Evolutionary conservation across 1,284 basidiomycete species (phyloP).

Genomic region (Leccinum pachyderme): DNA sequence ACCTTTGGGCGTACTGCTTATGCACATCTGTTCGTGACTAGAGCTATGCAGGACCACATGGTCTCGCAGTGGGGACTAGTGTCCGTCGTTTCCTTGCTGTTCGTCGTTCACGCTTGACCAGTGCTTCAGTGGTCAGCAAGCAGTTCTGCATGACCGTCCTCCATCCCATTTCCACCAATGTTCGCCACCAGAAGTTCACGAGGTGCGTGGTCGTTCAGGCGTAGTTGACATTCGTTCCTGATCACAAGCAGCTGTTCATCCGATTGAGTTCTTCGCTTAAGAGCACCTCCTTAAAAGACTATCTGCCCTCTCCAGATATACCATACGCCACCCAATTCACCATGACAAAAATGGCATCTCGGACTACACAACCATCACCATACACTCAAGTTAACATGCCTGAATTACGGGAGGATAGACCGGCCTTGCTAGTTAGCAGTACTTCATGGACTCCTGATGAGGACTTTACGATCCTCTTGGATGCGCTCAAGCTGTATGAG

Average conservation of each 20-base stretch:
- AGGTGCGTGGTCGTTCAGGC: constrained; percentile 43
- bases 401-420: constrained; percentile 63
- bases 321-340: constrained; percentile 72
- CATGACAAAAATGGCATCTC: constrained; percentile 22
- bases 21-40: constrained; percentile 93
- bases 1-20: constrained; percentile 79
- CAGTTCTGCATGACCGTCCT: constrained; percentile 86
- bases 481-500: constrained; percentile 73
- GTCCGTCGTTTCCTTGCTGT: constrained; percentile 44
- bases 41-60: constrained; percentile 79
- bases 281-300: constrained; percentile 32
- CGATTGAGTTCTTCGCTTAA: constrained; percentile 44
- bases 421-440: constrained; percentile 86
- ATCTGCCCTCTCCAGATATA: constrained; percentile 41
- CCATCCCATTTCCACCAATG: constrained; percentile 77
- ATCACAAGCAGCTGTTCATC: constrained; percentile 49
- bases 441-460: constrained; percentile 99
- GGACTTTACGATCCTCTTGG: constrained; percentile 84
- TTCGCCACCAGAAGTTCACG: constrained; percentile 68
- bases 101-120: constrained; percentile 9
- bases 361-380: constrained; percentile 21
- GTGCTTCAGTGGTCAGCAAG: constrained; percentile 64
- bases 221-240: constrained; percentile 18
- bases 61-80: constrained; percentile 73
- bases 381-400: constrained; percentile 42